Evolutionary conservation across 169 alveolate genomes (phyloP).

Genomic region (Cryptosporidium viatorum): DNA sequence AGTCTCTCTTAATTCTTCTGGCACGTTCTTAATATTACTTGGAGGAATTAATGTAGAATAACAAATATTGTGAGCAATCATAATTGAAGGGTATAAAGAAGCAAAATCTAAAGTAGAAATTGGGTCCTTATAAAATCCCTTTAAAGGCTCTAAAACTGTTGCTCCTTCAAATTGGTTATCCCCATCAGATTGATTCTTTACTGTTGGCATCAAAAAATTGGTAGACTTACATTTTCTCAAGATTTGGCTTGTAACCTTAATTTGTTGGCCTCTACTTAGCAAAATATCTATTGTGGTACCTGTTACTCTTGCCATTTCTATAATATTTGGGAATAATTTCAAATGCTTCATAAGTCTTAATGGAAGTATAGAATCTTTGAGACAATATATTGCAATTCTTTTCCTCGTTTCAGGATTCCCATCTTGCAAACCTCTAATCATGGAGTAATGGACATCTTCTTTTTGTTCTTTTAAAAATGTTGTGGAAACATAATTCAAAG

Average conservation of each 20-base stretch:
- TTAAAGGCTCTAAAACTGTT: conserved; percentile 93
- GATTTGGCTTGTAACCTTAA: conserved; percentile 96
- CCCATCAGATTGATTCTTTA: conserved; percentile 49
- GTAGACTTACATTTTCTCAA: conserved; percentile 91
- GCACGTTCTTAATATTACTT: conserved; percentile 77
- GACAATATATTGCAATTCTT: conserved; percentile 98
- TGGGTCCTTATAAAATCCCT: conserved; percentile 96
- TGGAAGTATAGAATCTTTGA: conserved; percentile 98
- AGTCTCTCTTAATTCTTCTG: conserved; percentile 76
- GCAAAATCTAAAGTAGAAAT: conserved; percentile 99
- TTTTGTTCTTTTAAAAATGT: conserved; percentile 97
- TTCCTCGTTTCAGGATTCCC: conserved; percentile 96
- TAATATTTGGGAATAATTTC: conserved; percentile 94
- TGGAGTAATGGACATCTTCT: conserved; percentile 99
- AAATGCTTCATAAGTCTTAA: conserved; percentile 95
- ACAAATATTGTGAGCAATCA: conserved; percentile 99
- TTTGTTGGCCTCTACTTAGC: conserved; percentile 94
- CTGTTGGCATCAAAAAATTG: conserved; percentile 92
- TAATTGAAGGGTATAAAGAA: conserved; percentile 98
- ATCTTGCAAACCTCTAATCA: conserved; percentile 92
- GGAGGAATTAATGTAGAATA: conserved; percentile 94
- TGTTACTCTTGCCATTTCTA: conserved; percentile 99
- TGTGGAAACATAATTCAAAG: conserved; percentile 96
- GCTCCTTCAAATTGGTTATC: conserved; percentile 93
- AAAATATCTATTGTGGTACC: conserved; percentile 96